Base-by-base conservation (phyloP, 1,284 basidiomycete species). In the Austroboletus rostrupii region DNA sequence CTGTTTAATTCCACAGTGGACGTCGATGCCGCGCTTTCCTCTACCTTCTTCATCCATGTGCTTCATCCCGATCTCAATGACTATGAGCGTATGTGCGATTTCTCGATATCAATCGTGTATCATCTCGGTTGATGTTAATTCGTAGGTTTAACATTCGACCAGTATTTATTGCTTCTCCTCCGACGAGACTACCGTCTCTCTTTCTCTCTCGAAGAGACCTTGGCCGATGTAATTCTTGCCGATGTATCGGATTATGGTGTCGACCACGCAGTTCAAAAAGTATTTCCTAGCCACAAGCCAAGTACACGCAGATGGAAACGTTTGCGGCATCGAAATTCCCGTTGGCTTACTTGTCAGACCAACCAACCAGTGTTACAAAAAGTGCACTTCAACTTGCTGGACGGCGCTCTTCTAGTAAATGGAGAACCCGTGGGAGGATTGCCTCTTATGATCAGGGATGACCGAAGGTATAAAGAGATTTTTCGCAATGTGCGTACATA, bases 341-440 rank as follows among this genome's bases (percentile, higher is more conserved):
- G 35, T 20, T 37, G 35, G 35, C 8, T 37, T 17, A 19, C 35
- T n/a, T 37, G 35, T 19, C 35, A n/a, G 19, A 37, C 7, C 17
- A 35, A 28, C 19, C 33, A 31, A 20, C 32, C 33, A 3, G 43
- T 61, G 69, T 37, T 17, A 19, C 35, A 37, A 16, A 19, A n/a
- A 19, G 32, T 45, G 33, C 48, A 50, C 14, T 8, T 50, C 8
- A 50, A 41, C 21, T 23, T 50, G 2, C 43, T 50, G 16, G 37
- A 45, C 16, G 48, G 48, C 14, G 3, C 21, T 14, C 31, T 50
- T 23, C 37, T 3, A 28, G 35, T 49, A 16, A 61, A 72, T 40
- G 77, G 74, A 3, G 63, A 66, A 46, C 64, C 69, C 2, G 43
- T 74, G 6, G 67, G 70, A 14, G 66, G 68, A 17, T 60, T 78